Evolutionary conservation across 805 yeast genomes (phyloP).

Genomic region (Wickerhamiella cacticola): DNA sequence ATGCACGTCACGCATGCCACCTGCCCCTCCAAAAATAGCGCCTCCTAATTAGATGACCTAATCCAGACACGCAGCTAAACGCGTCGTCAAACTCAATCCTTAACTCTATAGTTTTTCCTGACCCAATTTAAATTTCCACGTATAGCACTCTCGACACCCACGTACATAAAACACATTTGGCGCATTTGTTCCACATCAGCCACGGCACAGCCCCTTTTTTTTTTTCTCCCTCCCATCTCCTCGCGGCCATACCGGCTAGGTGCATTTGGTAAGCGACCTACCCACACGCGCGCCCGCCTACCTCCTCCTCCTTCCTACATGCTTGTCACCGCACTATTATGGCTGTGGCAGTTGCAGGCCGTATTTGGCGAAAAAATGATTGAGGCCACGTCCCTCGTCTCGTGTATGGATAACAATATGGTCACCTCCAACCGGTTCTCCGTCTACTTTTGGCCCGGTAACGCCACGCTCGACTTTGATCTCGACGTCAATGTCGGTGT

Average conservation of each 20-base stretch:
- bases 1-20: too few species aligned
- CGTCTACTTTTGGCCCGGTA: conserved; percentile 65
- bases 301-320: not conserved
- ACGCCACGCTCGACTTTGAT: conserved; percentile 52
- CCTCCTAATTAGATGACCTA: conserved; percentile 1
- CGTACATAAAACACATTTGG: too few species aligned
- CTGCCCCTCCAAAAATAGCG: not conserved
- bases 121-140: too few species aligned
- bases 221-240: too few species aligned
- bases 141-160: too few species aligned
- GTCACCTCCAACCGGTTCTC: conserved; percentile 62
- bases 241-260: too few species aligned
- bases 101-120: too few species aligned
- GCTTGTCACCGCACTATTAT: conserved; percentile 2
- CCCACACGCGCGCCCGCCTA: not conserved
- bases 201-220: not conserved
- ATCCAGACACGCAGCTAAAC: not conserved
- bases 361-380: conserved; percentile 29
- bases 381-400: conserved; percentile 64
- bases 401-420: conserved; percentile 70
- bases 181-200: too few species aligned
- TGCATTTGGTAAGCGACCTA: not conserved
- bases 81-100: too few species aligned
- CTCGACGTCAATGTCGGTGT: conserved; percentile 60
- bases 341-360: conserved; percentile 5